Conservation (phyloP, 1,139 yeast species). For the Kluyveromyces sp. region DNA sequence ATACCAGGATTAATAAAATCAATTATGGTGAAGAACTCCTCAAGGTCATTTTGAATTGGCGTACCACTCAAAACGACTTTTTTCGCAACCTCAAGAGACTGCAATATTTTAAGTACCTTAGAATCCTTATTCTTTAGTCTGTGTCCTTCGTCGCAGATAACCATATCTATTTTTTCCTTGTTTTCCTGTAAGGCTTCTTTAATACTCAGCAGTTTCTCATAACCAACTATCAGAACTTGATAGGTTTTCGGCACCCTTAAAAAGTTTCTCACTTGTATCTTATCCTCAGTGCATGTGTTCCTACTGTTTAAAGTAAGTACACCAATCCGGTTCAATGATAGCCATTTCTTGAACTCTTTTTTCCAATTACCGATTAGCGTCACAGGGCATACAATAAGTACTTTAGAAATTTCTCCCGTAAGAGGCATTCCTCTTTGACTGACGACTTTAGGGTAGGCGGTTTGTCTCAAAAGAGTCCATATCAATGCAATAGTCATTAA, state of each 20-base stretch:
- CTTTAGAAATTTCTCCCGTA: slow-evolving; percentile 38
- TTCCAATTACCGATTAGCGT: slow-evolving; percentile 86
- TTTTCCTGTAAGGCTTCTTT: slow-evolving; percentile 43
- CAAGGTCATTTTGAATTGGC: slow-evolving; percentile 87
- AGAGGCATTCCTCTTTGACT: slow-evolving; percentile 28
- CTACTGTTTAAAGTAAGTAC: slow-evolving; percentile 47
- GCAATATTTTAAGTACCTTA: slow-evolving; percentile 61
- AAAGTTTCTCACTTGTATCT: slow-evolving; percentile 53
- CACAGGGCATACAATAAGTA: slow-evolving; percentile 85
- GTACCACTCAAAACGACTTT: slow-evolving; percentile 80
- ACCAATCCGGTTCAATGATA: slow-evolving; percentile 58
- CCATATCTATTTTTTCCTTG: slow-evolving; percentile 48
- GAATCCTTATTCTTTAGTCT: slow-evolving; percentile 65
- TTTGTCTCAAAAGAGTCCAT: slow-evolving; percentile 78
- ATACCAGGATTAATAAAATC: slow-evolving; percentile 82
- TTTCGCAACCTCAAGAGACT: slow-evolving; percentile 46
- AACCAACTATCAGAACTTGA: slow-evolving; percentile 79
- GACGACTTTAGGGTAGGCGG: slow-evolving; percentile 40
- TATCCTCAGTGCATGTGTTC: slow-evolving; percentile 46
- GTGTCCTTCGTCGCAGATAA: slow-evolving; percentile 95
- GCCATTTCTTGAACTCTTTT: slow-evolving; percentile 84
- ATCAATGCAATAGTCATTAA: slow-evolving; percentile 74
- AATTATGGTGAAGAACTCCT: slow-evolving; percentile 73
- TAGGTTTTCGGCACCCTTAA: slow-evolving; percentile 59
- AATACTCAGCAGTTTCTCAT: slow-evolving; percentile 51